Evolutionary conservation across 2,329 filamentous ascomycete genomes (phyloP), one percentile per base, ranked within the genome.

Genomic region (Hypomyces rosellus): DNA sequence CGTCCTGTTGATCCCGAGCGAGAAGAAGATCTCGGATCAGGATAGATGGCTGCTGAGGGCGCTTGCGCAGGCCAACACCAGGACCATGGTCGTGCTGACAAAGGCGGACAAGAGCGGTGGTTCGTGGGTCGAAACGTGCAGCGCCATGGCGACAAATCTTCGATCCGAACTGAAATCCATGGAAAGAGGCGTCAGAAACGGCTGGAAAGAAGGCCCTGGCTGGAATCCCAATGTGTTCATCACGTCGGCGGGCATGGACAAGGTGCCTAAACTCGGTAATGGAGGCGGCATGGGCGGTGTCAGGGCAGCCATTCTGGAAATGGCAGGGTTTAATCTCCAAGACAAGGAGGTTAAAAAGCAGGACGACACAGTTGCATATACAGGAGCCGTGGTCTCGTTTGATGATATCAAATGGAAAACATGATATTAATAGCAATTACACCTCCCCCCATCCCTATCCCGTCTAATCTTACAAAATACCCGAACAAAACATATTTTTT

Each of bases 41-140:
- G 79, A 82, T 57, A 61, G 62, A 12, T 68, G 71, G 63, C 68
- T 77, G 53, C 61, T 82, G 34, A 61, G 67, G 50, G 63, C 76
- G 41, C 65, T 82, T 55, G 67, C 74, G 45, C 64, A 71, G 45
- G 66, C 69, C 3, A 69, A 69, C 9, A 68, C 74, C 30, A 67
- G 67, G 46, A 78, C 76, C 1, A 59, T 72, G 6, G 70, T 81
- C 1, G 70, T 81, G 4, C 61, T 83, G 45, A 82, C 80, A 11
- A 81, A 81, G 63, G 76, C 74, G 13, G 80, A 82, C 57, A 81
- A 80, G 55, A 62, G 57, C 40, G 64, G 60, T 30, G 59, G 58
- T 11, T 56, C 45, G 1, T 69, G 66, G 67, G 51, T 53, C 6
- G 52, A 51, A 11, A 50, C 48, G 16, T 70, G 68, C 52, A 49